phyloP scores from a whole-genome alignment of 1,284 basidiomycete species.

The Trametes hirsuta region DNA sequence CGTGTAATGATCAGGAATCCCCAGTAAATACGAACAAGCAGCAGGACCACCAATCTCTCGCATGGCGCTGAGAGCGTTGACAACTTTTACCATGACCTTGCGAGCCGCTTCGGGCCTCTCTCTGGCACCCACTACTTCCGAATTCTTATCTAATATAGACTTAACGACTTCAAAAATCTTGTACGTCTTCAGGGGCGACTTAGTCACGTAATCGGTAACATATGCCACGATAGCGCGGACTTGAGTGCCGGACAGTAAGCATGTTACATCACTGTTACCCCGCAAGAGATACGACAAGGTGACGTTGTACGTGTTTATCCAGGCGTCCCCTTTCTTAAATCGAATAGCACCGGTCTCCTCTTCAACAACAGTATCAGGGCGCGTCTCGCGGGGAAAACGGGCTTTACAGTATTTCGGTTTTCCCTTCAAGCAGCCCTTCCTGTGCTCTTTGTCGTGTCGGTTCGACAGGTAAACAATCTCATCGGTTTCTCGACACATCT shows the following conservation, averaged over 20 bases:
- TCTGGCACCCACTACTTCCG: not conserved
- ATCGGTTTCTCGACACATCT: not conserved
- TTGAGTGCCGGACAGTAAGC: slow-evolving; percentile 11
- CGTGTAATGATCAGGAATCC: slow-evolving; percentile 19
- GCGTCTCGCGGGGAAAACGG: not conserved
- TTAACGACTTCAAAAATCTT: slow-evolving; percentile 4
- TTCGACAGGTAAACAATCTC: not conserved
- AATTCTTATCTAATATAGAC: not conserved
- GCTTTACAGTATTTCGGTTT: not conserved
- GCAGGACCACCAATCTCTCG: slow-evolving; percentile 16
- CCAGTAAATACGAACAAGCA: slow-evolving; percentile 9
- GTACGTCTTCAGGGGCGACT: slow-evolving; percentile 4
- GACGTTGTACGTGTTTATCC: slow-evolving; percentile 14
- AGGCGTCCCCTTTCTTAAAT: slow-evolving; percentile 8
- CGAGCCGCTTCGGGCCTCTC: not conserved
- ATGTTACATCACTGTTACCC: not conserved
- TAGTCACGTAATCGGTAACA: slow-evolving; percentile 19
- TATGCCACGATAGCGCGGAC: slow-evolving; percentile 13
- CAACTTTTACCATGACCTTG: not conserved
- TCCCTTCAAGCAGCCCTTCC: not conserved
- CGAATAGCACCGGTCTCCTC: not conserved
- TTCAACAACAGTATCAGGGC: not conserved
- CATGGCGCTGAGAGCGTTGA: slow-evolving; percentile 10
- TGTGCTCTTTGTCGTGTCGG: not conserved
- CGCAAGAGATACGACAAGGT: not conserved